Evolutionary conservation across 768 basidiomycete species (phyloP).

Genomic region (Russula emetica): DNA sequence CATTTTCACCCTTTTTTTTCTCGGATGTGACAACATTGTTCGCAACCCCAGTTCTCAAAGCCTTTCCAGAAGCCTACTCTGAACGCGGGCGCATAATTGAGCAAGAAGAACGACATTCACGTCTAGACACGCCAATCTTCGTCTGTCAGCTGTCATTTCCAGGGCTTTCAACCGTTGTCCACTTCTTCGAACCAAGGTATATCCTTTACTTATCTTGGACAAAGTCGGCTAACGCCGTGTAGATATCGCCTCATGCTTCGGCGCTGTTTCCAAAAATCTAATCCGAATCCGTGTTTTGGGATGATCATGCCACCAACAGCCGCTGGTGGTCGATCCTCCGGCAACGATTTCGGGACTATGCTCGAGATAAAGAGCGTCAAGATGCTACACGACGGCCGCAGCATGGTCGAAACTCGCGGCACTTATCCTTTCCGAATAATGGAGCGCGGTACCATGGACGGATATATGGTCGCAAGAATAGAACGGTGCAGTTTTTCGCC

Average conservation of each 20-base stretch:
- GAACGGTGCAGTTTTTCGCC: conserved; percentile 44
- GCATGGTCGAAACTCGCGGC: conserved; percentile 75
- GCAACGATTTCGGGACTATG: conserved; percentile 87
- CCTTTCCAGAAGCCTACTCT: conserved; percentile 63
- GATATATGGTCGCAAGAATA: conserved; percentile 82
- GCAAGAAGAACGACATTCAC: conserved; percentile 70
- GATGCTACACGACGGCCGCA: conserved; percentile 85
- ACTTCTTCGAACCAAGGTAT: conserved; percentile 88
- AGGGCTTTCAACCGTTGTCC: conserved; percentile 81
- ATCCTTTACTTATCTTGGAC: conserved; percentile 6
- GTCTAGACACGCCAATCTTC: conserved; percentile 88
- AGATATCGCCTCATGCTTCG: conserved; percentile 95
- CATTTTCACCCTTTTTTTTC: not conserved
- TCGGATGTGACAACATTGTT: conserved; percentile 8
- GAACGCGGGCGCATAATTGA: conserved; percentile 61
- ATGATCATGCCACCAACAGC: conserved; percentile 77
- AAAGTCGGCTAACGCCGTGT: conserved; percentile 8
- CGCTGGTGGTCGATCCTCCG: conserved; percentile 30
- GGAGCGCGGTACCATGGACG: conserved; percentile 79
- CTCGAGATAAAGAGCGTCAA: conserved; percentile 82
- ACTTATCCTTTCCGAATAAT: conserved; percentile 78
- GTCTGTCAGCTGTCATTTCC: conserved; percentile 89
- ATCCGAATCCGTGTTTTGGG: conserved; percentile 72
- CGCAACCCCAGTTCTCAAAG: conserved; percentile 50
- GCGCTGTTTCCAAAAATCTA: conserved; percentile 75